A percentile compares a stretch with the other conserved stretches of the same genome.
phyloP scores from a whole-genome alignment of 768 basidiomycete species.

The Trametes coccinea region DNA sequence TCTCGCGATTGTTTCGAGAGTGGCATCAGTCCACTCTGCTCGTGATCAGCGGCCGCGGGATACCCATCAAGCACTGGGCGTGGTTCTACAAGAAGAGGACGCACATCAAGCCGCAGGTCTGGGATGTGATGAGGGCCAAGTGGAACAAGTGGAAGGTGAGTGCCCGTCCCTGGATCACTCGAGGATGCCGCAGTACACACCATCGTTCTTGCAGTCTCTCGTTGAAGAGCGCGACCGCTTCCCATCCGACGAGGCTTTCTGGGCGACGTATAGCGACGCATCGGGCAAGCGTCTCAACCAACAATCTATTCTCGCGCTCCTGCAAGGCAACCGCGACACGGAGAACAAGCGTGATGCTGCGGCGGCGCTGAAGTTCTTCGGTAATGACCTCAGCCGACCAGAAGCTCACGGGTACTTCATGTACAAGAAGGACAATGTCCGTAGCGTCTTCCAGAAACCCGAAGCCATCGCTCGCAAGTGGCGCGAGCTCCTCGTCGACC shows the following conservation, averaged over 20 bases:
- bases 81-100: slow-evolving; percentile 21
- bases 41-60: slow-evolving; percentile 10
- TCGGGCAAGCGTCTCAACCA: slow-evolving; percentile 9
- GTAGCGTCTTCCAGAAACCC: slow-evolving; percentile 12
- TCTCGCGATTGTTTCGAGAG: slow-evolving; percentile 20
- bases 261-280: slow-evolving; percentile 14
- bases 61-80: slow-evolving; percentile 25
- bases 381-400: slow-evolving; percentile 6
- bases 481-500: slow-evolving; percentile 8
- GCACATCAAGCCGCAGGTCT: slow-evolving; percentile 3
- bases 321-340: not conserved
- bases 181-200: no score
- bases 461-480: slow-evolving; percentile 18
- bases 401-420: slow-evolving; percentile 10
- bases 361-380: slow-evolving; percentile 17
- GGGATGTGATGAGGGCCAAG: slow-evolving; percentile 20
- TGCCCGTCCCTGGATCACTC: no score
- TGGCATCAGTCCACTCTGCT: slow-evolving; percentile 23
- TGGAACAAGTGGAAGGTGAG: slow-evolving; percentile 22
- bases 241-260: slow-evolving; percentile 17
- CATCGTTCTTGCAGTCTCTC: slow-evolving; percentile 11
- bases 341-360: slow-evolving; percentile 7
- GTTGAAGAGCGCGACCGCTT: slow-evolving; percentile 12
- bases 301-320: slow-evolving; percentile 13
- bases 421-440: slow-evolving; percentile 14